Evolutionary conservation across 2,329 filamentous ascomycete genomes (phyloP).

Genomic region (Parastagonospora avenae): DNA sequence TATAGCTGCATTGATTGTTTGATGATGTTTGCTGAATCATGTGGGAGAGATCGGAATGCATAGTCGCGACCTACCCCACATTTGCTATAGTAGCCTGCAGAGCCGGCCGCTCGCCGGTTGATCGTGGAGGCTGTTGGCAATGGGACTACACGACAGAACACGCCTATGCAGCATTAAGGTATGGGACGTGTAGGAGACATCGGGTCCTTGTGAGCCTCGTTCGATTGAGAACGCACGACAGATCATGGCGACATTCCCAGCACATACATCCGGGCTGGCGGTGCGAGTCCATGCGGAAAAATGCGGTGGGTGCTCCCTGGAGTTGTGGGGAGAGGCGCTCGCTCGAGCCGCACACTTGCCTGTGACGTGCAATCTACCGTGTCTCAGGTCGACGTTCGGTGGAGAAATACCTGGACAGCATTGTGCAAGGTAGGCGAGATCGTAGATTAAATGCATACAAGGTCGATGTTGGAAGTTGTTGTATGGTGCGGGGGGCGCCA

Average conservation of each 20-base stretch:
- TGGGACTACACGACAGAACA: too few species aligned
- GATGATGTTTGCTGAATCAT: slow-evolving; percentile 9
- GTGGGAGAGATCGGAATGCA: slow-evolving; percentile 3
- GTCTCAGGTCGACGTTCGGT: slow-evolving; percentile 17
- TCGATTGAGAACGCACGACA: not conserved
- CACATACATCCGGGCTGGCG: slow-evolving; percentile 4
- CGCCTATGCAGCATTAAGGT: too few species aligned
- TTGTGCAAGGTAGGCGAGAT: slow-evolving; percentile 13
- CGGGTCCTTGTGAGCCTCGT: not conserved
- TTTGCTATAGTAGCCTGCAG: slow-evolving; percentile 1
- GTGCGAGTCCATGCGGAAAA: slow-evolving; percentile 3
- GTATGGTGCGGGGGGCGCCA: slow-evolving; percentile 23
- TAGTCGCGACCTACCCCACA: slow-evolving; percentile 12
- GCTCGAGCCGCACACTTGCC: slow-evolving; percentile 7
- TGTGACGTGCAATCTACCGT: slow-evolving; percentile 22
- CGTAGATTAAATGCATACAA: slow-evolving; percentile 38
- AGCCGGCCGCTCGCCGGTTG: slow-evolving; percentile 1
- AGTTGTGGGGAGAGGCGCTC: slow-evolving; percentile 2
- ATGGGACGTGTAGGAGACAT: too few species aligned
- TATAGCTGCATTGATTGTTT: slow-evolving; percentile 1
- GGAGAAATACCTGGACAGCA: slow-evolving; percentile 10
- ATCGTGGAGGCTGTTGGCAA: not conserved
- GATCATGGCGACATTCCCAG: not conserved
- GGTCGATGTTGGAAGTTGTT: slow-evolving; percentile 28
- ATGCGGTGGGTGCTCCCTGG: slow-evolving; percentile 2